Evolutionary conservation across 805 yeast genomes (phyloP).

Genomic region (Clavispora carvajalis): DNA sequence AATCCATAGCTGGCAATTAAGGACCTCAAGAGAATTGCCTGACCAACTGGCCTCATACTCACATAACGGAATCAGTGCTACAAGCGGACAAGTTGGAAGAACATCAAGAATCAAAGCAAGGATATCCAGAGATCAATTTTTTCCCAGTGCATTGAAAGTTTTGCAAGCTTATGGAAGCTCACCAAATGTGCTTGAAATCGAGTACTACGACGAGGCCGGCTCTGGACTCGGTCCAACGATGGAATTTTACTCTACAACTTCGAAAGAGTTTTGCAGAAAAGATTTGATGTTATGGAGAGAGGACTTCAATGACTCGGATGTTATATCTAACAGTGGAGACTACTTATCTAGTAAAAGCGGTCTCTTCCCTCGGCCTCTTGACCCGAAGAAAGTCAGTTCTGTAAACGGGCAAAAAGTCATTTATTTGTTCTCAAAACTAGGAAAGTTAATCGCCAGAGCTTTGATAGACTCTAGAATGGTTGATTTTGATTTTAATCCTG

Average conservation of each 20-base stretch:
- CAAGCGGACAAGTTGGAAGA: slow-evolving; percentile 57
- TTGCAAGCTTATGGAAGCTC: slow-evolving; percentile 68
- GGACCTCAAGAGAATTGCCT: slow-evolving; percentile 29
- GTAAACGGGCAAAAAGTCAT: slow-evolving; percentile 39
- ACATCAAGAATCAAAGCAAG: slow-evolving; percentile 76
- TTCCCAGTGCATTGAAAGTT: slow-evolving; percentile 76
- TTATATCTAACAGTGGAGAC: slow-evolving; percentile 13
- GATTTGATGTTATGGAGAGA: slow-evolving; percentile 67
- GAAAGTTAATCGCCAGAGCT: slow-evolving; percentile 82
- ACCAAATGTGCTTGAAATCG: slow-evolving; percentile 82
- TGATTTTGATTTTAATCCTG: slow-evolving; percentile 70
- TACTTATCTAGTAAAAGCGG: slow-evolving; percentile 46
- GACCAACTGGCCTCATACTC: background rate
- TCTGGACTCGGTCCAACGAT: slow-evolving; percentile 95
- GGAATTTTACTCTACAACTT: slow-evolving; percentile 82
- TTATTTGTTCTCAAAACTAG: slow-evolving; percentile 59
- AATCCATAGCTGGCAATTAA: slow-evolving; percentile 69
- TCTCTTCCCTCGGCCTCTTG: slow-evolving; percentile 69
- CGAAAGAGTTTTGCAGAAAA: slow-evolving; percentile 62
- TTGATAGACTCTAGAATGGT: slow-evolving; percentile 81
- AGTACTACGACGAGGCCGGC: slow-evolving; percentile 88
- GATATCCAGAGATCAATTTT: slow-evolving; percentile 60
- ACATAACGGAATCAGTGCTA: too few species aligned
- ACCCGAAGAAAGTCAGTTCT: slow-evolving; percentile 16
- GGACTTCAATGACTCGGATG: slow-evolving; percentile 9